Evolutionary conservation across 768 basidiomycete species (phyloP), one percentile per base, ranked within the genome.

Genomic region (Amanita exitialis): DNA sequence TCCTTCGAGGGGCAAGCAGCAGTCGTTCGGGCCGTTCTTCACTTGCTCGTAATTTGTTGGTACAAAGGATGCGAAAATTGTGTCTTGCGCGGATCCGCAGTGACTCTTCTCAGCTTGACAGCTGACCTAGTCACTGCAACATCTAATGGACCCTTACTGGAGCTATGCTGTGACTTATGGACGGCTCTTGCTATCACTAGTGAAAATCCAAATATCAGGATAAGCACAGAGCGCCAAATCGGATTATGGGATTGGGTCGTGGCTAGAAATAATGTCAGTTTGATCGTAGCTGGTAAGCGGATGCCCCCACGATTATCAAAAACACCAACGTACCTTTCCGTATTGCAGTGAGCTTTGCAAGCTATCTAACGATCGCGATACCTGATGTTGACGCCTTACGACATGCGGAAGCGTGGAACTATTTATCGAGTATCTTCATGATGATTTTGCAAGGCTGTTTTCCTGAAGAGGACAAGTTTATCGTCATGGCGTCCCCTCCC

Each of bases 331-430:
- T 37, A 34, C 10, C 6, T 21, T 44, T 3, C 39, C 12, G 13
- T 18, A 36, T 18, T 28, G 4, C 44, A 81, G 80, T 73, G 51
- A 68, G 73, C 1, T 68, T 80, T 56, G 66, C 80, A 4, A 53
- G 68, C 23, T 76, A 74, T 54, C 60, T 79, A 42, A 47, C 68
- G 3, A 61, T 64, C 4, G 60, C 59, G 4, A 48, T 55, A 2
- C 47, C 56, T 28, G 45, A 52, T 0, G 61, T 60, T 37, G 71
- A 71, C 45, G 55, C 71, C 2, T 59, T 80, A 27, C 61, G 64
- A 35, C 66, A 66, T 51, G 65, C 71, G 8, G 82, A 83, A 58
- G 70, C 73, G 41, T 81, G 79, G 75, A 67, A 76, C 41, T 70
- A 75, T 58, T 60, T 87, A 47, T 63, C 75, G 25, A 76, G 79